phyloP scores from a whole-genome alignment of 2,329 filamentous ascomycete genomes.

The Alternaria sp. region DNA sequence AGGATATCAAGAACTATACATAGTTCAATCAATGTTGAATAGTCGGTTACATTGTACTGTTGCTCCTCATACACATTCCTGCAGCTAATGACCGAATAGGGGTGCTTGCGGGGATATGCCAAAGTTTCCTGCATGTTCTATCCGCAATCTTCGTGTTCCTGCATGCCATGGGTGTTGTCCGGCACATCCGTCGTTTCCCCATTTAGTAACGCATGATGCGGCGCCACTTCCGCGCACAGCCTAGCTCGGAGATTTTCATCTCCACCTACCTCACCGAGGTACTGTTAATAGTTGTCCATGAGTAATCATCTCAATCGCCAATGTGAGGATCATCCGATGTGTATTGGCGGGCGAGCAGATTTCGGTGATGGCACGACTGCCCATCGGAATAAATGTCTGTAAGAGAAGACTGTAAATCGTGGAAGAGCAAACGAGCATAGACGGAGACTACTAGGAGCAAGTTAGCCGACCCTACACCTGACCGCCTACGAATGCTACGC shows the following conservation, averaged over 20 bases:
- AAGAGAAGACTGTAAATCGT: background rate
- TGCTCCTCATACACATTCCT: background rate
- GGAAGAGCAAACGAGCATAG: background rate
- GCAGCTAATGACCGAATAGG: background rate
- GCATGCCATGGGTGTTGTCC: background rate
- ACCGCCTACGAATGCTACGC: background rate
- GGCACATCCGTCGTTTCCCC: background rate
- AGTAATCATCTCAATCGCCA: background rate
- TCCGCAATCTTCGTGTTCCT: background rate
- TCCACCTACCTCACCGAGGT: slow-evolving; percentile 1
- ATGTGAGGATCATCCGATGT: background rate
- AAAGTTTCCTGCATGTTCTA: background rate
- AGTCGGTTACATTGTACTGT: background rate
- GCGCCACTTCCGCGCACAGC: slow-evolving; percentile 3
- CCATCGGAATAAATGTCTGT: background rate
- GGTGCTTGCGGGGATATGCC: background rate
- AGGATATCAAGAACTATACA: background rate
- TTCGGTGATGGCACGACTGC: background rate
- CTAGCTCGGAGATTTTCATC: slow-evolving; percentile 1
- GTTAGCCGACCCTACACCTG: background rate
- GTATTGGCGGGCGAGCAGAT: background rate
- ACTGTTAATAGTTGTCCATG: background rate
- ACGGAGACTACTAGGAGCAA: background rate
- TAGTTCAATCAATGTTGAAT: background rate
- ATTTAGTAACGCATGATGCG: background rate